Evolutionary conservation across 2,329 filamentous ascomycete species (phyloP).

Genomic region (Stachybotrys echinatus): DNA sequence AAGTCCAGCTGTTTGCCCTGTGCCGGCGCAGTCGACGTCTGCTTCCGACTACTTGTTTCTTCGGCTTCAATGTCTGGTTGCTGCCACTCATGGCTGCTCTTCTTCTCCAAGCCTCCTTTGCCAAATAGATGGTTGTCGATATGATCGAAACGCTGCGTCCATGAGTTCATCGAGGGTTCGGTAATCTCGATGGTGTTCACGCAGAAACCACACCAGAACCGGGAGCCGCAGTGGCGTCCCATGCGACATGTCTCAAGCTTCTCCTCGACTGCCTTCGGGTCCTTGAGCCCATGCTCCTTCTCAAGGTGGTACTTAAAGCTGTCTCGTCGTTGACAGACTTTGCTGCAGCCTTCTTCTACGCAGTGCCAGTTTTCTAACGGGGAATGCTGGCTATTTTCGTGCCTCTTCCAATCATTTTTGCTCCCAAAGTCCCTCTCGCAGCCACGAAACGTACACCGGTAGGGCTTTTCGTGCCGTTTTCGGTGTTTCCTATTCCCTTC

Average conservation of each 20-base stretch:
- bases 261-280: slow-evolving; percentile 26
- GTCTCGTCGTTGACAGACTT: slow-evolving; percentile 52
- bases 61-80: slow-evolving; percentile 10
- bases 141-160: slow-evolving; percentile 59
- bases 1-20: not conserved
- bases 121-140: slow-evolving; percentile 69
- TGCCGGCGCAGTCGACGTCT: not conserved
- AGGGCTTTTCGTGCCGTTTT: slow-evolving; percentile 76
- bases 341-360: slow-evolving; percentile 48
- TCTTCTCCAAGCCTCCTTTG: slow-evolving; percentile 30
- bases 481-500: slow-evolving; percentile 68
- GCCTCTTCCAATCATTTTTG: slow-evolving; percentile 91
- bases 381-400: slow-evolving; percentile 76
- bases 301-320: slow-evolving; percentile 58
- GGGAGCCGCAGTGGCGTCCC: slow-evolving; percentile 56
- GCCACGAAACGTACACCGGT: slow-evolving; percentile 67
- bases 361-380: slow-evolving; percentile 71
- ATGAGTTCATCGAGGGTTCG: slow-evolving; percentile 36
- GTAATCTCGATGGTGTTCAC: slow-evolving; percentile 45
- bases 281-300: slow-evolving; percentile 37
- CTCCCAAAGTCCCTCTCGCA: slow-evolving; percentile 79
- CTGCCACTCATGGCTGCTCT: slow-evolving; percentile 52
- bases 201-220: slow-evolving; percentile 91
- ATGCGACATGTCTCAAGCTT: slow-evolving; percentile 52
- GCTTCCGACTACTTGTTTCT: slow-evolving; percentile 9